These are phyloP conservation scores for Colletotrichum sublineola DNA, from an alignment of 2,329 filamentous ascomycete genomes.

Conservation along the genomic window DNA sequence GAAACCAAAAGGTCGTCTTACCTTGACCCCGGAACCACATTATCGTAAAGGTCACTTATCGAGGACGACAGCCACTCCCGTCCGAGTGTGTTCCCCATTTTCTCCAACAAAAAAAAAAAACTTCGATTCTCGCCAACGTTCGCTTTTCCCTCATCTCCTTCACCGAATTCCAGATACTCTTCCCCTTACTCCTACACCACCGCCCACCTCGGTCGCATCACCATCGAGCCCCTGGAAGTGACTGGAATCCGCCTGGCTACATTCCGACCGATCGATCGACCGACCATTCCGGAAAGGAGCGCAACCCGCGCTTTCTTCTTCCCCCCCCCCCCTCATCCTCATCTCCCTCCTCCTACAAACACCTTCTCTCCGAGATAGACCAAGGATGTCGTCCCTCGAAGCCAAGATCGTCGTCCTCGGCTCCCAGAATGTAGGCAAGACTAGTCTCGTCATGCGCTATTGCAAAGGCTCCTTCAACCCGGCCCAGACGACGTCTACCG, in stretches of 20 bases:
- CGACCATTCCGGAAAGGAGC: constrained; percentile 20
- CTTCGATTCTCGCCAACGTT: constrained; percentile 19
- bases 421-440: constrained; percentile 84
- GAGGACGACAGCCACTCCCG: constrained; percentile 37
- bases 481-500: constrained; percentile 75
- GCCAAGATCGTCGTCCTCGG: constrained; percentile 87
- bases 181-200: background rate
- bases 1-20: constrained; percentile 8
- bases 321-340: background rate
- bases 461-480: constrained; percentile 80
- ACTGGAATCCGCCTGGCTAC: background rate
- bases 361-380: background rate
- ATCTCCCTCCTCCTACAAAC: background rate
- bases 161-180: background rate
- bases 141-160: constrained; percentile 5
- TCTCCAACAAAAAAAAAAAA: constrained; percentile 17
- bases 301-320: constrained; percentile 10
- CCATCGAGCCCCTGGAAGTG: constrained; percentile 4
- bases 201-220: constrained; percentile 22
- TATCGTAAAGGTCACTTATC: constrained; percentile 10
- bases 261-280: background rate
- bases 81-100: background rate
- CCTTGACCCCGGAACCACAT: constrained; percentile 33
- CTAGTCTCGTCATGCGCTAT: constrained; percentile 81
- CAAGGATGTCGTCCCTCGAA: constrained; percentile 73